Evolutionary conservation across 768 basidiomycete species (phyloP).

Genomic region (Hemileccinum impolitum): DNA sequence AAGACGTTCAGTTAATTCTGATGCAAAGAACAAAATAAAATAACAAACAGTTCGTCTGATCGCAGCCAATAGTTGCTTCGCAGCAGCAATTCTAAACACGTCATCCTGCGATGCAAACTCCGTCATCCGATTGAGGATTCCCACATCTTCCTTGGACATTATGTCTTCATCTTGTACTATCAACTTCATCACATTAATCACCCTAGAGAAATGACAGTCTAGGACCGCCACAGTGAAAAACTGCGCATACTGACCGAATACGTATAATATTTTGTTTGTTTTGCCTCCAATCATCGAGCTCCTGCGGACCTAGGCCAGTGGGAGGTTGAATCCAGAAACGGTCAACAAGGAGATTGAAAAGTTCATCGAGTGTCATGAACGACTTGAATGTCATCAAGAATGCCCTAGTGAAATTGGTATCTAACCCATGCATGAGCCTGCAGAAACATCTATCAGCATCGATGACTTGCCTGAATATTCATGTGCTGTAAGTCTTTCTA

Average conservation of each 20-base stretch:
- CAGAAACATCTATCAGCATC: not conserved
- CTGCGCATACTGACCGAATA: conserved; percentile 42
- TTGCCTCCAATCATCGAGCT: conserved; percentile 53
- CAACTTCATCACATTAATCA: conserved; percentile 61
- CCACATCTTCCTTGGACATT: conserved; percentile 52
- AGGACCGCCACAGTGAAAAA: not conserved
- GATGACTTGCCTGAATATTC: conserved; percentile 49
- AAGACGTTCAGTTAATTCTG: not conserved
- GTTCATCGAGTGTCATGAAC: conserved; percentile 52
- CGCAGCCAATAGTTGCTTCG: conserved; percentile 46
- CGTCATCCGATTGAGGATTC: conserved; percentile 50
- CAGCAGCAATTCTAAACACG: conserved; percentile 39
- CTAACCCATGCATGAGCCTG: conserved; percentile 26
- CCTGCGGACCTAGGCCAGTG: conserved; percentile 36
- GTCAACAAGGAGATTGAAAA: conserved; percentile 52
- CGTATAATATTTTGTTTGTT: conserved; percentile 59
- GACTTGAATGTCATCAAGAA: conserved; percentile 72
- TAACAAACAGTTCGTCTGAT: conserved; percentile 50
- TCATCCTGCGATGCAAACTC: conserved; percentile 47
- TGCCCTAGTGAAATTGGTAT: conserved; percentile 54
- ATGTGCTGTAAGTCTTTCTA: conserved; percentile 65
- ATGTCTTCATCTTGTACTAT: conserved; percentile 56
- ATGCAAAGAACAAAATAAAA: not conserved
- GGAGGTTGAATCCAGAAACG: conserved; percentile 60
- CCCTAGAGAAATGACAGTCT: conserved; percentile 33